Percentiles rank a stretch among this genome's conserved stretches.
These are phyloP conservation scores for Metschnikowia vanudenii DNA, from an alignment of 805 yeast species.

Conservation along the genomic window DNA sequence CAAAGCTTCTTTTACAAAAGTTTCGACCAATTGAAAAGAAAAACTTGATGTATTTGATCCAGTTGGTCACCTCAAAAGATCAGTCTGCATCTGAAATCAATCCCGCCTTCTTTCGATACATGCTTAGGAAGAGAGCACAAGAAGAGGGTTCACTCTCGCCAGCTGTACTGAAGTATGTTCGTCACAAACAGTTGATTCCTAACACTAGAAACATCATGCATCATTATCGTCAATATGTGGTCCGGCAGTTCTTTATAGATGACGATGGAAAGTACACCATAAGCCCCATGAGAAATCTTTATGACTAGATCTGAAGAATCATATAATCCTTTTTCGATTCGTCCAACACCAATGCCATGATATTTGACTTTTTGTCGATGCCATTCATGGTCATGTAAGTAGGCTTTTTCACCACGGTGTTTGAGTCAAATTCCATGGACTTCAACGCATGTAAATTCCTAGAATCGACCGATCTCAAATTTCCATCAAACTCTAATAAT, in stretches of 20 bases:
- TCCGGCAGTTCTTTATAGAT: slow-evolving; percentile 30
- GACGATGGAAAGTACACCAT: slow-evolving; percentile 18
- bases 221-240: slow-evolving; percentile 27
- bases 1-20: slow-evolving; percentile 21
- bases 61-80: slow-evolving; percentile 15
- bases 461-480: background rate
- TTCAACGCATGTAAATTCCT: slow-evolving; percentile 12
- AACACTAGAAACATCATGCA: slow-evolving; percentile 30
- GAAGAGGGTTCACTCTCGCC: slow-evolving; percentile 20
- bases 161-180: slow-evolving; percentile 18
- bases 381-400: slow-evolving; percentile 32
- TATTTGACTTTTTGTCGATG: slow-evolving; percentile 15
- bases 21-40: slow-evolving; percentile 24
- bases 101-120: slow-evolving; percentile 27
- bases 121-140: slow-evolving; percentile 23
- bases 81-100: slow-evolving; percentile 14
- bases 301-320: slow-evolving; percentile 38
- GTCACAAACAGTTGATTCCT: slow-evolving; percentile 29
- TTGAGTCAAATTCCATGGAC: slow-evolving; percentile 13
- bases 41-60: slow-evolving; percentile 20
- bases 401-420: slow-evolving; percentile 24
- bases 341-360: slow-evolving; percentile 42
- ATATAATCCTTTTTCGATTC: slow-evolving; percentile 37
- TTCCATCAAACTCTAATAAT: slow-evolving; percentile 1
- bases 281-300: slow-evolving; percentile 29